These are phyloP conservation scores for Aspergillus tamarii DNA, from an alignment of 2,329 filamentous ascomycete genomes.

Conservation along the genomic window DNA sequence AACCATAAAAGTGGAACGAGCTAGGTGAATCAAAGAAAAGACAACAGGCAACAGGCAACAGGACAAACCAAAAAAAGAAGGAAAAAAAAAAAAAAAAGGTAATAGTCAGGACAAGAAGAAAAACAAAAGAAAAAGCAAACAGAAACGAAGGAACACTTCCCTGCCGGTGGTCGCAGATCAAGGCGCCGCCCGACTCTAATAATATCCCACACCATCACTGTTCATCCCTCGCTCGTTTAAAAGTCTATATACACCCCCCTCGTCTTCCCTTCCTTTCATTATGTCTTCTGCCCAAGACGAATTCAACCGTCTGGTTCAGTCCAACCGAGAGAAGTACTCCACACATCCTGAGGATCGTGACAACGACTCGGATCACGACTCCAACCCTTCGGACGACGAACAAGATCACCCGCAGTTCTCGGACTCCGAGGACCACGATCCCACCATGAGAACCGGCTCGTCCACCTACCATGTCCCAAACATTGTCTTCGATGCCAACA, in stretches of 20 bases:
- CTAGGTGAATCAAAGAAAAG: background rate
- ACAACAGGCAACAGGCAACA: background rate
- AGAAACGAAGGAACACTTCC: conserved; percentile 3
- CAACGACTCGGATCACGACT: conserved; percentile 32
- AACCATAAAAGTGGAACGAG: background rate
- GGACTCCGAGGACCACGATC: conserved; percentile 37
- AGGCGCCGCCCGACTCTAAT: conserved; percentile 14
- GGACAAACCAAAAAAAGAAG: background rate
- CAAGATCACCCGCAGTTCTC: conserved; percentile 35
- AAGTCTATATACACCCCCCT: conserved; percentile 13
- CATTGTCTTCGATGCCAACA: conserved; percentile 53
- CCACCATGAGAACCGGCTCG: conserved; percentile 40
- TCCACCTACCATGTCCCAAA: conserved; percentile 48
- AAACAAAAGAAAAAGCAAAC: background rate
- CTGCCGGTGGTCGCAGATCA: conserved; percentile 17
- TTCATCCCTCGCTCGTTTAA: conserved; percentile 18
- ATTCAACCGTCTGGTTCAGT: conserved; percentile 47
- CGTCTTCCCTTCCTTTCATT: conserved; percentile 27
- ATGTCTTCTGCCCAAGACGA: conserved; percentile 52
- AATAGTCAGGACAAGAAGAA: background rate
- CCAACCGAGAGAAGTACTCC: conserved; percentile 37
- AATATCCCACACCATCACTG: conserved; percentile 16
- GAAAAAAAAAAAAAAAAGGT: background rate
- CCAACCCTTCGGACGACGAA: conserved; percentile 27
- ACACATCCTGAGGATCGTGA: conserved; percentile 49